These are phyloP conservation scores for Prunus kanzakura DNA, from an alignment of 306 rosid species.

Conservation along the genomic window DNA sequence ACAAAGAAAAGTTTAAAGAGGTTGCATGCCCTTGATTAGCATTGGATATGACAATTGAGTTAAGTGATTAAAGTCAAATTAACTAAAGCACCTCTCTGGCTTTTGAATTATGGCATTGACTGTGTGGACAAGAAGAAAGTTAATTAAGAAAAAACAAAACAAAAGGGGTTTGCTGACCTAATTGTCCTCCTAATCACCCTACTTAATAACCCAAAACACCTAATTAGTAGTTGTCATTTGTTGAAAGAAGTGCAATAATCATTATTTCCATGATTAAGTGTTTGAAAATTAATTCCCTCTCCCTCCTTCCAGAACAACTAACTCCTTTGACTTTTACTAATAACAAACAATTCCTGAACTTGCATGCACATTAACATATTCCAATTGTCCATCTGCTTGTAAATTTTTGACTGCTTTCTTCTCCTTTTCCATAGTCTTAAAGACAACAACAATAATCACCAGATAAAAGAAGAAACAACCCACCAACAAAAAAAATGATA, in stretches of 20 bases:
- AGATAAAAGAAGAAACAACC: background rate
- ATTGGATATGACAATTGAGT: constrained; percentile 10
- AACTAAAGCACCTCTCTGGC: constrained; percentile 15
- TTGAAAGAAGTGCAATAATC: constrained; percentile 11
- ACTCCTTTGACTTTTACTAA: background rate
- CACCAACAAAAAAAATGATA: background rate
- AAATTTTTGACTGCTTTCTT: background rate
- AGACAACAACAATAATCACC: background rate
- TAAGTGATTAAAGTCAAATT: constrained; percentile 27
- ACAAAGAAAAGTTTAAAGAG: background rate
- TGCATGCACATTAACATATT: background rate
- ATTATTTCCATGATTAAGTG: constrained; percentile 21
- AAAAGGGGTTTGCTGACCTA: constrained; percentile 29
- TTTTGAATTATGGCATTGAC: constrained; percentile 32
- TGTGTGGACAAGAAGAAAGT: background rate
- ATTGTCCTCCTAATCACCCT: constrained; percentile 6
- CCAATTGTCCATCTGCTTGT: background rate
- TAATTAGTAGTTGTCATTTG: background rate
- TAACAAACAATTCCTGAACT: background rate
- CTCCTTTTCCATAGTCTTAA: background rate
- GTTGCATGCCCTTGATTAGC: constrained; percentile 10
- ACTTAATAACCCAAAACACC: background rate
- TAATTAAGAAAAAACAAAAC: background rate
- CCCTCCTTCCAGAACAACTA: background rate
- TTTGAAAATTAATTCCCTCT: background rate